phyloP scores from a whole-genome alignment of 805 yeast genomes.

The Sugiyamaella mastotermitis region DNA sequence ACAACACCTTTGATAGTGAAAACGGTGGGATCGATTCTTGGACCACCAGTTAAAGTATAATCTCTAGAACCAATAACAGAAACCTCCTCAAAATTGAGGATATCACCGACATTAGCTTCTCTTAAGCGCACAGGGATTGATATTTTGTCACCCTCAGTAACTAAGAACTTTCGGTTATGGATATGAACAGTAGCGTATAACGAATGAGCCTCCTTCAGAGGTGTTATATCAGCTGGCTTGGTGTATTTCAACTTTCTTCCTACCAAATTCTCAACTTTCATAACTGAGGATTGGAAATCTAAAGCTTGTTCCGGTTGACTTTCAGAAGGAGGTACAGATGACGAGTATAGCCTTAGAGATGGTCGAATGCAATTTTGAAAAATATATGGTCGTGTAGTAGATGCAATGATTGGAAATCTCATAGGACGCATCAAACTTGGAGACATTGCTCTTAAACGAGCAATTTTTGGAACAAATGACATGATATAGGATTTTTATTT shows the following conservation, averaged over 20 bases:
- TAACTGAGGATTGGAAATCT: too few relatives aligned
- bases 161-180: conserved; percentile 79
- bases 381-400: too few relatives aligned
- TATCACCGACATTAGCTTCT: conserved; percentile 77
- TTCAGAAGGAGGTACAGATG: too few relatives aligned
- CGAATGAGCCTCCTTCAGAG: conserved; percentile 59
- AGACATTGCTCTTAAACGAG: too few relatives aligned
- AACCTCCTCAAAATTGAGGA: conserved; percentile 66
- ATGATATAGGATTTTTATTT: too few relatives aligned
- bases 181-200: conserved; percentile 78
- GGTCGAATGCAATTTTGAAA: too few relatives aligned
- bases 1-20: conserved; percentile 70
- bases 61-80: conserved; percentile 81
- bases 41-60: conserved; percentile 56
- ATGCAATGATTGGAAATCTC: too few relatives aligned
- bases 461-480: too few relatives aligned
- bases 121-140: conserved; percentile 73
- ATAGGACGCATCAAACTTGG: too few relatives aligned
- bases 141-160: conserved; percentile 85
- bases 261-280: conserved; percentile 13
- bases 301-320: too few relatives aligned
- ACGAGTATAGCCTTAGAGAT: too few relatives aligned
- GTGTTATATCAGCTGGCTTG: conserved; percentile 41
- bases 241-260: conserved; percentile 19
- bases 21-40: conserved; percentile 44